These are phyloP conservation scores for Chytriomyces sp. DNA, from an alignment of 192 early-diverging fungal species.

Conservation along the genomic window DNA sequence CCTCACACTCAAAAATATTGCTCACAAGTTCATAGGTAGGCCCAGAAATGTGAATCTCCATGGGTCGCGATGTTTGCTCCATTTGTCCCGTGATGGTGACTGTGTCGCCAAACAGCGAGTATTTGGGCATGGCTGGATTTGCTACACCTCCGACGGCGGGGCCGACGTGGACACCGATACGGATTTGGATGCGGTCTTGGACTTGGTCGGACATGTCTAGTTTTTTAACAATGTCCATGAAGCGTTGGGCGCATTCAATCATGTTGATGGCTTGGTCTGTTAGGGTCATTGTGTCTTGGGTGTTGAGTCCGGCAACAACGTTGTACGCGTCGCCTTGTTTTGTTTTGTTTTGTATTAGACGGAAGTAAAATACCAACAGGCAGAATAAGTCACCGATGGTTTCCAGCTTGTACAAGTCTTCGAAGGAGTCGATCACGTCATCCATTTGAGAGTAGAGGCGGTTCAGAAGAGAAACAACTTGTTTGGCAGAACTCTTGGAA, in stretches of 20 bases:
- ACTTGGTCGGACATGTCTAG: slow-evolving; percentile 54
- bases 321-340: slow-evolving; percentile 42
- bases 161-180: slow-evolving; percentile 53
- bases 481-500: slow-evolving; percentile 35
- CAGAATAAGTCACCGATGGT: slow-evolving; percentile 37
- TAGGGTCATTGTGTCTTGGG: slow-evolving; percentile 10
- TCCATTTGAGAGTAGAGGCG: slow-evolving; percentile 48
- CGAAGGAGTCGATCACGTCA: slow-evolving; percentile 44
- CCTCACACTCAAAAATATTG: slow-evolving; percentile 23
- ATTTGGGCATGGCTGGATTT: slow-evolving; percentile 47
- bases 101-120: slow-evolving; percentile 48
- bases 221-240: slow-evolving; percentile 39
- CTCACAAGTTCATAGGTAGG: slow-evolving; percentile 43
- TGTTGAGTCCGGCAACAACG: slow-evolving; percentile 47
- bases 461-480: slow-evolving; percentile 50
- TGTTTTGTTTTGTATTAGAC: background rate
- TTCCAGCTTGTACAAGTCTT: slow-evolving; percentile 50
- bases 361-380: background rate
- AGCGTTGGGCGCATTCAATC: slow-evolving; percentile 45
- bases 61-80: slow-evolving; percentile 48
- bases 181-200: slow-evolving; percentile 35
- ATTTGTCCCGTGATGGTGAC: slow-evolving; percentile 47
- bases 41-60: slow-evolving; percentile 42
- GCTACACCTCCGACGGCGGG: slow-evolving; percentile 51
- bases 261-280: slow-evolving; percentile 38